These are phyloP conservation scores for Bondarzewia mesenterica DNA, from an alignment of 1,284 basidiomycete species.

Conservation along the genomic window DNA sequence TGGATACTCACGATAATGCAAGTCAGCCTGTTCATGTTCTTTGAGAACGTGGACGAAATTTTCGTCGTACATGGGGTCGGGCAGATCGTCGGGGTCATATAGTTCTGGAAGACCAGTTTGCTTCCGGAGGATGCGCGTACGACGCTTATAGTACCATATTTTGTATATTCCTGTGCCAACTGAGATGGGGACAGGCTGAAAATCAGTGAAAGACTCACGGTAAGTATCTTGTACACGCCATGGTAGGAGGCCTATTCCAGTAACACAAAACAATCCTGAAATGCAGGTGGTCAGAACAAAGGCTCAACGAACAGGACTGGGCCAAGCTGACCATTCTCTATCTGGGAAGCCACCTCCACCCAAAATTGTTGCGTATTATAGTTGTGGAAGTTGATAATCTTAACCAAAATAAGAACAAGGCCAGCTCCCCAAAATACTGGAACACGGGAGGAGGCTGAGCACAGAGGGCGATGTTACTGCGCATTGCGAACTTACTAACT, in stretches of 20 bases:
- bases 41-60: conserved; percentile 72
- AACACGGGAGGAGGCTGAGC: not conserved
- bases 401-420: conserved; percentile 69
- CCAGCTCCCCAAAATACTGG: conserved; percentile 71
- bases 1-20: conserved; percentile 54
- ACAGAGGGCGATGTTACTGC: not conserved
- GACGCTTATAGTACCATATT: conserved; percentile 68
- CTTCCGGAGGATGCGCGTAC: conserved; percentile 45
- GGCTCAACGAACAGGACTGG: not conserved
- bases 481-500: conserved; percentile 39
- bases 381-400: conserved; percentile 65
- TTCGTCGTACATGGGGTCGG: conserved; percentile 66
- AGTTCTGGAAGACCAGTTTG: conserved; percentile 59
- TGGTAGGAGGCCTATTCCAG: conserved; percentile 69
- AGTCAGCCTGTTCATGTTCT: conserved; percentile 59
- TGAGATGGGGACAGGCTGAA: not conserved
- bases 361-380: conserved; percentile 57
- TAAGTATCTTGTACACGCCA: conserved; percentile 74
- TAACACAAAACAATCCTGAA: conserved; percentile 70
- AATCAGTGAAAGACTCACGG: conserved; percentile 36
- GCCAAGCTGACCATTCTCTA: conserved; percentile 53
- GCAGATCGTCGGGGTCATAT: conserved; percentile 68
- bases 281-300: not conserved
- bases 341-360: conserved; percentile 74
- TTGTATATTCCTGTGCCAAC: conserved; percentile 53